Base-by-base conservation (phyloP, 805 yeast genomes). In the Jamesozyma jinghongensis region DNA sequence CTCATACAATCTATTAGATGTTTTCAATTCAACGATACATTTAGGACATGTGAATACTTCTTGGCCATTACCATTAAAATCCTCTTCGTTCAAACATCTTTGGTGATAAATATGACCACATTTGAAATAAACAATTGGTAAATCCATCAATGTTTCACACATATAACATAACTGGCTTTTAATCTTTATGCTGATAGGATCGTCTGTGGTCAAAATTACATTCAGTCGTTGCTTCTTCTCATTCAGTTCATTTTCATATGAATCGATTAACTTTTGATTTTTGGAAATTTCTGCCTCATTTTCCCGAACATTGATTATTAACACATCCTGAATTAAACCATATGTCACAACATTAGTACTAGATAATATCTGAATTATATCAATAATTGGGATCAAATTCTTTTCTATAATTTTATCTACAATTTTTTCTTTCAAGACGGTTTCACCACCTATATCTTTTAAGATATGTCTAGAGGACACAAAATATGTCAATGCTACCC, bases 81-180 rank as follows among this genome's bases (percentile, higher is more conserved):
- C 60, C 30, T 68, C 73, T 33, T 77, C 78, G 37, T 69, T 69
- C 19, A 86, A 61, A 56, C 98, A 92, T 34, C 81, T 68, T 50
- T 81, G 84, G 55, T 92, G 97, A 55, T 76, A 87, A 3, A 92
- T 77, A 54, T 92, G 98, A 25, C 72, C 71, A 64, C 98, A 92
- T 47, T 77, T 74, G 66, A 90, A 92, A 52, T 85, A 94, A 1
- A 84, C 74, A 2, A 81, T 72, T 0, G 97, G 97, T 32, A 79
- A 69, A 43, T 85, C 94, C 17, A 90, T 62, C 11, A 74, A 70
- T 33, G 71, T 65, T 8, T 73, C 67, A 56, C 96, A 88, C 14
- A 75, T 69, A 12, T 75, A 65, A 54, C 96, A 88, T 29, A 67
- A 68, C 20, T 77, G 70, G 46, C 75, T 74, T 50, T 80, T 85